Base-by-base conservation (phyloP, 495 filamentous ascomycete genomes). In the Lichenothelia convexa region DNA sequence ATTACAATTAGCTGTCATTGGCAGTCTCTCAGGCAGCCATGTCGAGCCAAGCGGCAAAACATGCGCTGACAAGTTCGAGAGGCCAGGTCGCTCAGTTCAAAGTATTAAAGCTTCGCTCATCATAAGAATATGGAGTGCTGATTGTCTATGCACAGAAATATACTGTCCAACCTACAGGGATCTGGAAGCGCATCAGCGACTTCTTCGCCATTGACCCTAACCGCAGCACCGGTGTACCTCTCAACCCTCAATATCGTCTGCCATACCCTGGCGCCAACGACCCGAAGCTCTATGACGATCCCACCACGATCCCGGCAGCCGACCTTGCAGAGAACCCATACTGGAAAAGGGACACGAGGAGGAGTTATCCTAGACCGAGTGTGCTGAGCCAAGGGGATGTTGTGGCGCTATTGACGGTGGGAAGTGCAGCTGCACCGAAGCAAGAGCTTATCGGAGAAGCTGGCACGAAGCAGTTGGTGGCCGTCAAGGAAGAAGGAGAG, bases 251-350 rank as follows among this genome's bases (percentile, higher is more conserved):
- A 61, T 93, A 68, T 67, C 86, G 91, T 40, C 77, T 81, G 55
- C 87, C 89, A 24, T 61, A 85, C 0, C 91, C 91, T 5, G 89
- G 83, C 44, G 64, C 68, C 42, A 63, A 76, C 51, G 75, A 82
- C 46, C 85, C 91, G 18, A 51, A 68, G 17, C 53, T 56, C 19
- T 97, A 93, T 60, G 73, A 81, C 54, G 91, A 95, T 51, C 85
- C 85, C 12, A 80, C 91, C 33, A 94, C 87, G 9, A 22, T 80
- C 0, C 89, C 91, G n/a, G 81, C 89, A 2, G 85, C 73, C 38
- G 89, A 99, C 57, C 73, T 97, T 44, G 89, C 89, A 47, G 89
- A 92, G 51, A 97, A 97, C 59, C 72, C 89, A 26, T 97, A 97
- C 71, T 97, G 84, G 81, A 91, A 91, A 63, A 84, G 89, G 38